Base-by-base conservation (phyloP, 2,329 filamentous ascomycete genomes). In the Aspergillus brunneoviolaceus region DNA sequence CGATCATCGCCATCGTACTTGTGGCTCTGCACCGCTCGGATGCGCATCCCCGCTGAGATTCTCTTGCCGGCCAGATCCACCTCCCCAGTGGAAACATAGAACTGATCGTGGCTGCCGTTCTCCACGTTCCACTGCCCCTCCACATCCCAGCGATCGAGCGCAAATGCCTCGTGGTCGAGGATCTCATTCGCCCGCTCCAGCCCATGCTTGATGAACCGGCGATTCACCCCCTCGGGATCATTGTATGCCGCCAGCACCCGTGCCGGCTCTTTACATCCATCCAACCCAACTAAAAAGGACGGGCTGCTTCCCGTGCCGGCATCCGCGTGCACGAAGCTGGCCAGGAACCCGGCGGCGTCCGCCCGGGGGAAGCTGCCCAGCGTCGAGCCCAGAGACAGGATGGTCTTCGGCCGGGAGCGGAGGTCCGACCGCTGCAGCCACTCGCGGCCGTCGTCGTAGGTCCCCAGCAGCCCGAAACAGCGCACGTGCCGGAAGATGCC, bases 361-460 rank as follows among this genome's bases (percentile, higher is more conserved):
- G 54, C 23, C 35, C 61, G 49, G 21, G 51, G 27, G n/a, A 64
- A 57, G 19, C 56, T 64, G 3, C 62, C 62, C 1, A 62, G 25
- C 0, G 62, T 62, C 9, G 62, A 64, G 3, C 62, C 62, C 6
- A 64, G 29, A 3, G 56, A 60, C 12, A 64, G n/a, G 10, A 64
- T 49, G 1, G 54, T 54, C 19, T 60, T 60, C 29, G 62, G 49
- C 11, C 57, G 54, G 7, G 45, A 42, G 14, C 54, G 48, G 61
- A 88, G 82, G 51, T 84, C 78, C 2, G 88, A 80, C 49, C 82
- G 80, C 73, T 88, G 88, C 65, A 96, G 77, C 91, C 92, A 96
- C 63, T 85, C 85, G 11, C 89, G 84, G 14, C 90, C 92, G 72
- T 96, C 91, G 65, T 96, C 90, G 70, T 96, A 96, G 2, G 92